Base-by-base conservation (phyloP, 768 basidiomycete genomes). In the Chalciporus chontae region DNA sequence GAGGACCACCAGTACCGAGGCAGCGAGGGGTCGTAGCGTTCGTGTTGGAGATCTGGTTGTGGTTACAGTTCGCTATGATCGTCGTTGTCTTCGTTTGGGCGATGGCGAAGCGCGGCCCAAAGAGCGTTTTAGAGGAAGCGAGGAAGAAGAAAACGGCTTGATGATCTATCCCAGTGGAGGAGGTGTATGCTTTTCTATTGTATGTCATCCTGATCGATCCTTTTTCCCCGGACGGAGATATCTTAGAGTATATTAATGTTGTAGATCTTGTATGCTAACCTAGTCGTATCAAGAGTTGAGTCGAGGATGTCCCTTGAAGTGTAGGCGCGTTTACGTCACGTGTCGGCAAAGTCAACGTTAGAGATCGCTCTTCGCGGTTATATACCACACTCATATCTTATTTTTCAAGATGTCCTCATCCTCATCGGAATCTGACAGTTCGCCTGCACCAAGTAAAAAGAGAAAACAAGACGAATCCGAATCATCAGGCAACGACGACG, bases 51-150 rank as follows among this genome's bases (percentile, higher is more conserved):
- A 63, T 87, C 18, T 92, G 90, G 90, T 66, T 92, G 54, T 90
- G 89, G 87, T 64, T 90, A 51, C 90, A 93, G 66, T 90, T 92
- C 61, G 72, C 66, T 8, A 74, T 90, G 52, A 81, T 93, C 54
- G 75, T 91, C 27, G 47, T 84, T 37, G 82, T 90, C 45, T 92
- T 92, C 66, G 64, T 93, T 47, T 90, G 81, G 77, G 80, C 86
- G 29, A 87, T 90, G 83, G 87, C 87, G 50, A 81, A 74, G 67
- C 75, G 80, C 17, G 89, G 90, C 3, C 89, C 89, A 6, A 84
- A 82, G 69, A 76, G 77, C 46, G 79, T 91, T 26, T 57, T 90
- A 50, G 72, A 71, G 32, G 77, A 81, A 49, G 71, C 72, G 7
- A 68, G 72, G 42, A 62, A 57, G 54, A 62, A 57, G 54, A 67